Conservation (phyloP, 495 filamentous ascomycete species). For the Collariella sp. region DNA sequence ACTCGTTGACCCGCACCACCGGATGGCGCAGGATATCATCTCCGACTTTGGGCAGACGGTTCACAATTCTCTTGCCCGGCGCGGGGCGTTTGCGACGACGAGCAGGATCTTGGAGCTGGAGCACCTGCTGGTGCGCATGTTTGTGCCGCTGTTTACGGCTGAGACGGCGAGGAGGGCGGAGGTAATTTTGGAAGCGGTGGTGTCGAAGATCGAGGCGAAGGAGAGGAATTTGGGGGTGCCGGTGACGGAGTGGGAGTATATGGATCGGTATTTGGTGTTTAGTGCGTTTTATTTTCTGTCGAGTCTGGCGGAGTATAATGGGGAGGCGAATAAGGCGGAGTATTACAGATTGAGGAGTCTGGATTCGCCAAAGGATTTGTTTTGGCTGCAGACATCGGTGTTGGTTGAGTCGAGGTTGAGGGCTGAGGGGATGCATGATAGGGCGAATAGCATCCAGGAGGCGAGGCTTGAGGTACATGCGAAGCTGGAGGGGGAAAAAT, state of each 20-base stretch:
- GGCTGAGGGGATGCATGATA: constrained; percentile 9
- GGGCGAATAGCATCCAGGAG: constrained; percentile 17
- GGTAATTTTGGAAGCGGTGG: constrained; percentile 9
- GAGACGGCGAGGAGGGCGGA: constrained; percentile 8
- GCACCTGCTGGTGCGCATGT: constrained; percentile 21
- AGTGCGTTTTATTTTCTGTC: constrained; percentile 23
- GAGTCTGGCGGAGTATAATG: constrained; percentile 16
- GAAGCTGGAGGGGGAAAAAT: not conserved
- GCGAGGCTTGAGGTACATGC: constrained; percentile 6
- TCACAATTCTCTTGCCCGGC: not conserved
- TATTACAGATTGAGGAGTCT: constrained; percentile 10
- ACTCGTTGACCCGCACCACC: constrained; percentile 12
- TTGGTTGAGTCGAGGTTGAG: constrained; percentile 18
- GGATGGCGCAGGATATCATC: constrained; percentile 11
- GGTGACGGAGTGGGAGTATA: constrained; percentile 8
- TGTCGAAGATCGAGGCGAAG: constrained; percentile 8
- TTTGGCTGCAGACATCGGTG: constrained; percentile 25
- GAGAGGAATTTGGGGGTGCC: not conserved
- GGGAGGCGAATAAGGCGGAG: constrained; percentile 9
- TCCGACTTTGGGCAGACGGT: constrained; percentile 9
- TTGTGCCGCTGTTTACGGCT: constrained; percentile 21
- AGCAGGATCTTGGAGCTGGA: constrained; percentile 21
- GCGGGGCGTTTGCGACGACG: constrained; percentile 18
- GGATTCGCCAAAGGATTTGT: constrained; percentile 17
- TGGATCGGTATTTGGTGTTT: constrained; percentile 26